Base-by-base conservation (phyloP, 2,329 filamentous ascomycete species). In the Fusarium sterilihyphosum region DNA sequence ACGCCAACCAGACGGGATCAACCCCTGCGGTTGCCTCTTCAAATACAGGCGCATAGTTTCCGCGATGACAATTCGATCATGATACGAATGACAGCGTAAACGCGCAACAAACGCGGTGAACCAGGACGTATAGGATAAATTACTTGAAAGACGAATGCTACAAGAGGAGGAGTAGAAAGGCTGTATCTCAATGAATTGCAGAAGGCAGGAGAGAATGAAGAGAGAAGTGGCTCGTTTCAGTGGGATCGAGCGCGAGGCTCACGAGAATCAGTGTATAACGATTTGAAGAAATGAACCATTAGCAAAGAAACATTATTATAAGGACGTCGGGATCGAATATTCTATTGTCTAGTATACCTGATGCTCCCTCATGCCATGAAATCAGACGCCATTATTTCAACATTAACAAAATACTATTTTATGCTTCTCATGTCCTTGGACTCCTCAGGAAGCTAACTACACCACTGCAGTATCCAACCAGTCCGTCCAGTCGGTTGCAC, bases 391-490 rank as follows among this genome's bases (percentile, higher is more conserved):
- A 60, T 65, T 56, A 69, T 61, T 49, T 64, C 33, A 61, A 24
- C 50, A n/a, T 26, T 33, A 35, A 67, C 44, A 31, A 59, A 2
- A 17, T 53, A 53, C 41, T 66, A 44, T 60, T 58, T 49, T 59
- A 46, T 56, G 44, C 60, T 67, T 35, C 58, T 78, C 31, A 90
- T 67, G 88, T 88, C 77, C 88, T 82, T 26, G 89, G 89, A 73
- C 85, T 91, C 77, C 94, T 89, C 78, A 98, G 85, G 84, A 96
- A 98, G 46, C 90, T 90, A 24, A 97, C 91, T 31, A 98, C 94
- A 73, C 96, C 96, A 73, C 92, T 90, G 81, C 94, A 97, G 81
- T 96, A 98, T 22, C 95, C 94, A 18, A 97, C 93, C 71, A 98
- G 84, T 61, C 90, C 90, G 63, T 92, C 91, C 63, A 98, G 82